phyloP scores from a whole-genome alignment of 163 green algal species.

The Prototheca wickerhamii region DNA sequence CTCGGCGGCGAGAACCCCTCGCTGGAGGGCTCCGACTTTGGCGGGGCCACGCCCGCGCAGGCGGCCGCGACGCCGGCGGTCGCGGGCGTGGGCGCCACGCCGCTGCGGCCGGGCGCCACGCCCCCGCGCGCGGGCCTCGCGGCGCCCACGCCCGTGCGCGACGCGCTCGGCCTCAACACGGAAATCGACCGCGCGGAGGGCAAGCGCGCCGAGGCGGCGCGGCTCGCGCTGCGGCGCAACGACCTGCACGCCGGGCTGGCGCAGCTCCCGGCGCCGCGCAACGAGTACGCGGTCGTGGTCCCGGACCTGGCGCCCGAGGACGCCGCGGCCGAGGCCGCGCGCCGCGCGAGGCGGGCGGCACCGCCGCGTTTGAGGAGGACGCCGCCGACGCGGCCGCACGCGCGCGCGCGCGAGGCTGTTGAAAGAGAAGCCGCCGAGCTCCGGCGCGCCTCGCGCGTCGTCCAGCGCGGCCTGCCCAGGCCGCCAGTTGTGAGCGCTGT shows the following conservation, averaged over 20 bases:
- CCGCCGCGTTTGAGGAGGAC: constrained; percentile 12
- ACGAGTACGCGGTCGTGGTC: constrained; percentile 80
- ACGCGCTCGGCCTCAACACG: constrained; percentile 80
- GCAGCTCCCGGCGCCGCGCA: constrained; percentile 74
- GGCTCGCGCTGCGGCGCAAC: constrained; percentile 24
- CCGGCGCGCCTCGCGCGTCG: neutral
- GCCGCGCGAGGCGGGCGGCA: constrained; percentile 28
- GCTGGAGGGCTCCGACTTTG: constrained; percentile 71
- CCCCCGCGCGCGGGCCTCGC: constrained; percentile 5
- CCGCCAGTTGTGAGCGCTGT: neutral
- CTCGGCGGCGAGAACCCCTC: constrained; percentile 74
- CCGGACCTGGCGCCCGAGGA: constrained; percentile 40
- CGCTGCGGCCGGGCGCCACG: constrained; percentile 23
- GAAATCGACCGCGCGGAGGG: constrained; percentile 17
- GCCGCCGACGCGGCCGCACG: constrained; percentile 10
- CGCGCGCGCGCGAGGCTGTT: neutral
- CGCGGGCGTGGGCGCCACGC: constrained; percentile 32
- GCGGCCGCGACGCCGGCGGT: constrained; percentile 58
- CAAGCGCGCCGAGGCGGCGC: constrained; percentile 19
- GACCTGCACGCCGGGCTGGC: constrained; percentile 67
- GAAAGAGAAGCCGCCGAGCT: neutral
- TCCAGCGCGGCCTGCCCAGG: constrained; percentile 1
- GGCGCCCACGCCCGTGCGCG: constrained; percentile 54
- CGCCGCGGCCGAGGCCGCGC: too few species aligned
- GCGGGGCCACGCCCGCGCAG: constrained; percentile 53